These are phyloP conservation scores for Sugiyamaella boreocaroliniensis DNA, from an alignment of 805 yeast species.

Conservation along the genomic window DNA sequence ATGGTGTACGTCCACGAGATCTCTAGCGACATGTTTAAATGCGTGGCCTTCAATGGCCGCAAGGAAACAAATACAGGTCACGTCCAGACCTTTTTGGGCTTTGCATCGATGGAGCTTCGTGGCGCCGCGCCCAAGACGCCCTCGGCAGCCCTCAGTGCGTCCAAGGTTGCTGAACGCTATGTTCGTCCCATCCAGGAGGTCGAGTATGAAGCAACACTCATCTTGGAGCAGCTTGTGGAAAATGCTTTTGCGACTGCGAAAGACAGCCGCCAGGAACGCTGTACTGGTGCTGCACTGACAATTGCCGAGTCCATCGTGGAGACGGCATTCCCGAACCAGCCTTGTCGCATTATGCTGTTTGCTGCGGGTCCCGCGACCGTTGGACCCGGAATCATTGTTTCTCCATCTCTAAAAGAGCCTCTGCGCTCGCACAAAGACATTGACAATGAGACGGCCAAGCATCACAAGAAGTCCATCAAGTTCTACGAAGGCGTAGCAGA, in stretches of 20 bases:
- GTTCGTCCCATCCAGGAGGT: conserved; percentile 63
- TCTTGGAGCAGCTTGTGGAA: conserved; percentile 60
- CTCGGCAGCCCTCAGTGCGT: not conserved
- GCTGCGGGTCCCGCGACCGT: conserved; percentile 87
- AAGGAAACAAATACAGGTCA: conserved; percentile 60
- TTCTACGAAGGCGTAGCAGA: conserved; percentile 69
- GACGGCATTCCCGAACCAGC: conserved; percentile 60
- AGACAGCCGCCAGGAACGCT: conserved; percentile 64
- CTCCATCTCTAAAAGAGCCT: conserved; percentile 78
- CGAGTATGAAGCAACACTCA: conserved; percentile 67
- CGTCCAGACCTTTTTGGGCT: conserved; percentile 54
- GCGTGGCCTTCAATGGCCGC: conserved; percentile 79
- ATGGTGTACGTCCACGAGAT: conserved; percentile 85
- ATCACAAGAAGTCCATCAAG: conserved; percentile 75
- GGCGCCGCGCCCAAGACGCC: conserved; percentile 13
- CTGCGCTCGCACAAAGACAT: conserved; percentile 90
- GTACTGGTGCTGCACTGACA: conserved; percentile 80
- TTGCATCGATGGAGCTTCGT: conserved; percentile 26
- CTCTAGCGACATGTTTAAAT: conserved; percentile 57
- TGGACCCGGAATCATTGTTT: conserved; percentile 83
- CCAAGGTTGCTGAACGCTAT: conserved; percentile 39
- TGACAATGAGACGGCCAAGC: conserved; percentile 80
- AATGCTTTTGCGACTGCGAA: conserved; percentile 82
- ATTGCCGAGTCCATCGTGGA: conserved; percentile 73
- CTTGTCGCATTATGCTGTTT: conserved; percentile 75